phyloP scores from a whole-genome alignment of 352 stramenopile species.

The Globisporangium paroecandrum region DNA sequence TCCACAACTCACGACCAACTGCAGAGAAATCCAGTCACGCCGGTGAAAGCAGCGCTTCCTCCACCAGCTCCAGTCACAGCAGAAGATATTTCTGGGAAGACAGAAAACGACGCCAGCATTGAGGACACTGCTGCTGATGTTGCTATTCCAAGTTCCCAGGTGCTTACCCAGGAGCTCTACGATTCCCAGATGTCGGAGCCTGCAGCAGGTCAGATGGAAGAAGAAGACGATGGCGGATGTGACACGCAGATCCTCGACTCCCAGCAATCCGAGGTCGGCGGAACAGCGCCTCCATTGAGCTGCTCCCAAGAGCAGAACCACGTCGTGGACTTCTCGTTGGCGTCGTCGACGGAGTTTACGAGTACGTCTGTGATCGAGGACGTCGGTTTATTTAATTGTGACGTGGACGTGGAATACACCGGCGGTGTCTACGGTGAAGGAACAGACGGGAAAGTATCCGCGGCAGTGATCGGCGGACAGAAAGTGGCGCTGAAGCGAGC shows the following conservation, averaged over 20 bases:
- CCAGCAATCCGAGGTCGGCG: constrained; percentile 11
- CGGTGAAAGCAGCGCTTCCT: constrained; percentile 4
- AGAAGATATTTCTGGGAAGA: neutral
- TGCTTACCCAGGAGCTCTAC: constrained; percentile 2
- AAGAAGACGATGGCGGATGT: neutral
- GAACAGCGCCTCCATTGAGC: constrained; percentile 1
- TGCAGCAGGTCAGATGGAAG: constrained; percentile 1
- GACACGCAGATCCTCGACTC: constrained; percentile 14
- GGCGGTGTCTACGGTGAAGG: constrained; percentile 82
- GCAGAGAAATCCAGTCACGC: constrained; percentile 3
- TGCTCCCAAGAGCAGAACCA: constrained; percentile 19
- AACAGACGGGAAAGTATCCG: constrained; percentile 76
- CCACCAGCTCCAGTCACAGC: neutral
- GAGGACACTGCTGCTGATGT: neutral
- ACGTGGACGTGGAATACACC: constrained; percentile 75
- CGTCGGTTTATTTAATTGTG: constrained; percentile 82
- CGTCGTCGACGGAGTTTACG: constrained; percentile 43
- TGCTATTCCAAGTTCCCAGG: neutral
- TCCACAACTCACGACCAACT: neutral
- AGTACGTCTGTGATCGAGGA: constrained; percentile 82
- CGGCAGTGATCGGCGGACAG: constrained; percentile 69
- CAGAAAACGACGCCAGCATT: neutral
- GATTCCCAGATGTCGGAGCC: constrained; percentile 8
- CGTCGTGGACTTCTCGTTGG: constrained; percentile 11
- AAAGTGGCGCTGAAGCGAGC: constrained; percentile 82